phyloP scores from a whole-genome alignment of 176 grass and related monocot genomes.

The Carex pumila region DNA sequence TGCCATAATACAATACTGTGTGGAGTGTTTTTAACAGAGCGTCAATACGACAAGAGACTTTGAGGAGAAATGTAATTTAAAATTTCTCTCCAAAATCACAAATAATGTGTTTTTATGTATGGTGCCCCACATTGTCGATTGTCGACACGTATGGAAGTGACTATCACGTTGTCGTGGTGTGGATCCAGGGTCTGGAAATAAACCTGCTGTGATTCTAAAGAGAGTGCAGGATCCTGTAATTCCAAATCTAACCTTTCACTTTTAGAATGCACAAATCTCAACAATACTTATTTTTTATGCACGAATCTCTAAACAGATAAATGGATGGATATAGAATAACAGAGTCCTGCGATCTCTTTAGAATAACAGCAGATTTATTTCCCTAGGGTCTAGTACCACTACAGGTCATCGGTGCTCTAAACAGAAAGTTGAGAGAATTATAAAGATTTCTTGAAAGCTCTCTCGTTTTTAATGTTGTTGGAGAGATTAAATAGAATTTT shows the following conservation, averaged over 20 bases:
- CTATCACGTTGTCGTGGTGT: background rate
- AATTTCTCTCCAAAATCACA: background rate
- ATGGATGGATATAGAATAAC: no score
- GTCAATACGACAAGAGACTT: background rate
- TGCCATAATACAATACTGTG: background rate
- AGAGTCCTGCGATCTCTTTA: no score
- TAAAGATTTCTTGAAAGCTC: no score
- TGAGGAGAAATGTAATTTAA: background rate
- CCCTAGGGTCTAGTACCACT: background rate
- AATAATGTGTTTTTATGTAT: background rate
- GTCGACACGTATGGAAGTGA: background rate
- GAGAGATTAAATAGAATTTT: background rate
- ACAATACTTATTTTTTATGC: no score
- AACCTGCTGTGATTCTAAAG: no score
- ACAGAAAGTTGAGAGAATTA: background rate
- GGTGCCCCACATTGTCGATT: background rate
- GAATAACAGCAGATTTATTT: no score
- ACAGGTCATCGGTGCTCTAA: background rate
- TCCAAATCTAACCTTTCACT: no score
- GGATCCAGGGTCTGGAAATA: background rate
- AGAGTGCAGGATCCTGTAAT: no score
- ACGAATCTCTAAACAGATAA: no score
- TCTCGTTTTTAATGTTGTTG: background rate
- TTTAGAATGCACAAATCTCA: no score
- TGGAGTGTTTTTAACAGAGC: background rate